Percentiles rank a stretch among this genome's conserved stretches.
Evolutionary conservation across 768 basidiomycete genomes (phyloP).

Genomic region (Tulasnella sp.): DNA sequence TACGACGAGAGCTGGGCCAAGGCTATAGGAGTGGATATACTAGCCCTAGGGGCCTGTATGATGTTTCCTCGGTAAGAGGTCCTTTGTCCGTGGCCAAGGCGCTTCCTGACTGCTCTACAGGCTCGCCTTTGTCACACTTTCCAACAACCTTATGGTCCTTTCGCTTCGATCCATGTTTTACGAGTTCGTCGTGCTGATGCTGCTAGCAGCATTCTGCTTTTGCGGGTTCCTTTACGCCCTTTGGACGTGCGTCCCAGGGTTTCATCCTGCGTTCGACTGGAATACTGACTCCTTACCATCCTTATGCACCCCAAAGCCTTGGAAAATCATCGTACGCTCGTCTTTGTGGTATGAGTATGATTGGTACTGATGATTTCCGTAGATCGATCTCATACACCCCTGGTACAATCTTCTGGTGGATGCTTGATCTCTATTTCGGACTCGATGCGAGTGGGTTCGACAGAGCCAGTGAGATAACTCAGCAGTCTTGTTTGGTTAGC

Average conservation of each 20-base stretch:
- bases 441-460: constrained; percentile 86
- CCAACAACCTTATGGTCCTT: constrained; percentile 38
- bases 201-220: constrained; percentile 82
- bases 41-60: constrained; percentile 79
- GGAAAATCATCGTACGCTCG: not conserved
- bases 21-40: constrained; percentile 60
- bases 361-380: not conserved
- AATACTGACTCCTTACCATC: not conserved
- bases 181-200: constrained; percentile 75
- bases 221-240: constrained; percentile 85
- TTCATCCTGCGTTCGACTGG: no score
- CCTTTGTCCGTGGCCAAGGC: not conserved
- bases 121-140: constrained; percentile 81
- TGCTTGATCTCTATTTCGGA: constrained; percentile 88
- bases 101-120: constrained; percentile 30
- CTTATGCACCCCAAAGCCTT: not conserved
- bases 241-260: constrained; percentile 47
- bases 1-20: constrained; percentile 51
- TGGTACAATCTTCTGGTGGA: constrained; percentile 82
- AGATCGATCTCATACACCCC: constrained; percentile 17
- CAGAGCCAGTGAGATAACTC: constrained; percentile 48
- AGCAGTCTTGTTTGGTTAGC: not conserved
- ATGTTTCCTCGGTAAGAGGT: constrained; percentile 68
- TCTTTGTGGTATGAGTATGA: not conserved
- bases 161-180: constrained; percentile 84